Evolutionary conservation across 2,329 filamentous ascomycete genomes (phyloP).

Genomic region (Bipolaris victoriae): DNA sequence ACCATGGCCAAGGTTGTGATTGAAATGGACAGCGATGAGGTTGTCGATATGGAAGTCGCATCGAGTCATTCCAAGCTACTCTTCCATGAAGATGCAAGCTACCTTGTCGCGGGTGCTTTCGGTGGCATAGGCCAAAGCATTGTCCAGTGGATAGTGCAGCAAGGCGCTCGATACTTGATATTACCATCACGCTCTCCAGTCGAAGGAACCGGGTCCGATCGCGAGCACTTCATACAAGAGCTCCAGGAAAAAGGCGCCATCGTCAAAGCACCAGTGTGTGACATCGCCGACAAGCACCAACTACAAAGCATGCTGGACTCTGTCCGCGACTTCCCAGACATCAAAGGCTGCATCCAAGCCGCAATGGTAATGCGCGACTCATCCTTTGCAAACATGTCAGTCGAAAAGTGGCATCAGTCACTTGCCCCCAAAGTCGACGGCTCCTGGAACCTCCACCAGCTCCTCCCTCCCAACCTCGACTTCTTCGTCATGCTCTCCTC

Average conservation of each 20-base stretch:
- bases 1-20: slow-evolving; percentile 12
- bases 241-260: slow-evolving; percentile 13
- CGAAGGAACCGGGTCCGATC: slow-evolving; percentile 8
- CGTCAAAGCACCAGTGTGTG: slow-evolving; percentile 25
- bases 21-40: slow-evolving; percentile 13
- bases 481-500: slow-evolving; percentile 38
- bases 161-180: slow-evolving; percentile 30
- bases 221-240: slow-evolving; percentile 15
- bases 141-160: slow-evolving; percentile 24
- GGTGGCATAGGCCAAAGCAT: slow-evolving; percentile 35
- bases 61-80: slow-evolving; percentile 1
- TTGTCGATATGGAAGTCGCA: slow-evolving; percentile 12
- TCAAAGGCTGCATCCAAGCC: slow-evolving; percentile 33
- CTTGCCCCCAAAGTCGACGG: slow-evolving; percentile 42
- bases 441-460: slow-evolving; percentile 39
- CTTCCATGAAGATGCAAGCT: slow-evolving; percentile 25
- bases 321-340: slow-evolving; percentile 22
- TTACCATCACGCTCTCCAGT: slow-evolving; percentile 23
- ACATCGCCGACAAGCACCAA: slow-evolving; percentile 17
- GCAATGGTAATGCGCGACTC: slow-evolving; percentile 30
- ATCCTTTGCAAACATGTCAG: slow-evolving; percentile 29
- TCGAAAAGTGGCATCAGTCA: slow-evolving; percentile 17
- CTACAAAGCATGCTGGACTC: slow-evolving; percentile 13
- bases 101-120: slow-evolving; percentile 32
- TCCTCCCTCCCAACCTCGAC: slow-evolving; percentile 22